Base-by-base conservation (phyloP, 495 filamentous ascomycete genomes). In the Neurospora sp. region DNA sequence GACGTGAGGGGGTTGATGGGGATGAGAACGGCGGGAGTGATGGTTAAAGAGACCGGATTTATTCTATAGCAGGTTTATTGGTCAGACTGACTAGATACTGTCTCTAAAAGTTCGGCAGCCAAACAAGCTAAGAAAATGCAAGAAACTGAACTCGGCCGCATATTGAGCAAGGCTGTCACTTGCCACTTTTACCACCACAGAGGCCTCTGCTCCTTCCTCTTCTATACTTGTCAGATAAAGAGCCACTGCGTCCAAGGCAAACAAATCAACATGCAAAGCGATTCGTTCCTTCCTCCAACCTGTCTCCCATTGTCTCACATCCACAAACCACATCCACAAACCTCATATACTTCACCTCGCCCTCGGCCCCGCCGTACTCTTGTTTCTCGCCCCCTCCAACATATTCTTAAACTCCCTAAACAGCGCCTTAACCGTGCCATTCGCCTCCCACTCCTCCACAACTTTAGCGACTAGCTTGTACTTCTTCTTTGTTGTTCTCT, bases 401-500 rank as follows among this genome's bases (percentile, higher is more conserved):
- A 71, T 78, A 1, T 59, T 70, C 76, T 82, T 80, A 39, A 84
- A 85, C 3, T 83, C 80, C 31, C 68, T 40, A 46, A 77, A 85
- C 10, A 86, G 75, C 16, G 59, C 68, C 22, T 71, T 72, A 0
- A 84, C 59, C 22, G 79, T 75, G 5, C 76, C 74, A 0, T 72
- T 53, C 12, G 76, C 46, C 40, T 72, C 74, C 84, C 84, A 86
- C 3, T 48, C 70, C 6, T 80, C 75, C n/a, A 80, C 70, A 22
- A 85, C 84, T 72, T 85, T 76, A 78, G 85, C 83, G 20, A 87
- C 86, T 7, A 88, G 83, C 2, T 83, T 83, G 9, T 87, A 84
- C 48, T 83, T 83, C 31, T 88, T 86, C 78, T 87, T 88, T 41
- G 14, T 2, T 18, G 14, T 85, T 77, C 72, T 85, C 39, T 70